Evolutionary conservation across 345 rosid genomes (phyloP), one percentile per base, ranked within the genome.

Genomic region (Kandelia obovata): DNA sequence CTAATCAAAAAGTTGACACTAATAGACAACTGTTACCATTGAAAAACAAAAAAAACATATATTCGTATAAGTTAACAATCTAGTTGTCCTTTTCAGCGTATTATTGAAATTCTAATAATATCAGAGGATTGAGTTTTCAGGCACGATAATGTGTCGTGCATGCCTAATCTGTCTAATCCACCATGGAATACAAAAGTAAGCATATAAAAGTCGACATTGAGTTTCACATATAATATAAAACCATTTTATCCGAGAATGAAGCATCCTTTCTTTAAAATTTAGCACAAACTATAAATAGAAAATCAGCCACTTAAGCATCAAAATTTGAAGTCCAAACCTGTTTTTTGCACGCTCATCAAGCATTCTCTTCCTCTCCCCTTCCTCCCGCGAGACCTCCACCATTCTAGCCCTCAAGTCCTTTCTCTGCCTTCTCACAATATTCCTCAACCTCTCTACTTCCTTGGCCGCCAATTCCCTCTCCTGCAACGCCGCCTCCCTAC

Each of bases 281-380:
- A 2, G 17, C 49, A 13, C 19, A 43, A 43, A 43, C 49, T 43
- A 34, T 34, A 13, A 43, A 43, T 43, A 13, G 17, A 11, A 43
- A 43, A 43, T 43, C 49, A 43, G 19, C 49, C 49, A 43, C 56
- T 57, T 7, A 32, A 32, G 65, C 21, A 37, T 23, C 13, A 9
- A 62, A 11, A 15, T 5, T 27, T 15, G 27, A 53, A 28, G 37
- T 34, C 25, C 68, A 71, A 55, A 93, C 96, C 97, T 91, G 83
- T 89, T 89, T 83, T 89, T 91, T 9, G 95, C 83, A 46, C 92
- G 87, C 74, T 91, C 97, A 39, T 89, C 97, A 59, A 94, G 88
- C 98, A 94, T 87, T 75, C 97, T 81, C 84, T 91, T 94, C 67
- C 98, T 68, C 75, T 94, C 96, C 5, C 95, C 91, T 80, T 91